Evolutionary conservation across 2,329 filamentous ascomycete genomes (phyloP), one percentile per base, ranked within the genome.

Genomic region (Alternaria sp.): DNA sequence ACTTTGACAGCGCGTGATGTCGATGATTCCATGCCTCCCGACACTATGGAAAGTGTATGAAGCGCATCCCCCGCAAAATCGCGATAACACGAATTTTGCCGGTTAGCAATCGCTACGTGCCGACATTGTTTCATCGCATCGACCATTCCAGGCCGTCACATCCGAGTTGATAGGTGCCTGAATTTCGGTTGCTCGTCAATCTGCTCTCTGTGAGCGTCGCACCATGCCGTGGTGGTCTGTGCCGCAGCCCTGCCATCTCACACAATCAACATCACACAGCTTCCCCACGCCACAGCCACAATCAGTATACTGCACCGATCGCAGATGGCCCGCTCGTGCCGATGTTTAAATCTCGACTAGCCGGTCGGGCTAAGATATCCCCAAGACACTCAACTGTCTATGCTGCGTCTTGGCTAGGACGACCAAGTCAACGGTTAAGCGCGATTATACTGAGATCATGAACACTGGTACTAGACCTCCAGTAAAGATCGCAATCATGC

Each of bases 1-100:
- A 43, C 55, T 8, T 21, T 61, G 6, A 40, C 26, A 43, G 63
- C 54, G 17, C 62, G 58, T 26, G 28, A 59, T 5, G 45, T 57
- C 15, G 65, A 74, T 40, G 70, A 77, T 1, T 71, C 59, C 15
- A 50, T 78, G 21, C 77, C 77, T 12, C 77, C 77, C 26, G 76
- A 79, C 49, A 77, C 77, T 2, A 70, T 79, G 72, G 75, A 75
- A 47, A 45, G 63, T 23, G 25, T 55, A 10, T 75, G 59, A 70
- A 28, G n/a, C 17, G 12, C 44, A 54, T 25, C 30, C 51, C 23
- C 43, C 23, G 15, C 25, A 56, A 45, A 9, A 45, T 46, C 25
- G 5, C n/a, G 13, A 47, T 25, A 12, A 52, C 7, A 23, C 49
- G 19, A 53, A 13, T 17, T 40, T 13, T 50, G 6, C 54, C 28